phyloP scores from a whole-genome alignment of 345 rosid species.

The Camelina neglecta region DNA sequence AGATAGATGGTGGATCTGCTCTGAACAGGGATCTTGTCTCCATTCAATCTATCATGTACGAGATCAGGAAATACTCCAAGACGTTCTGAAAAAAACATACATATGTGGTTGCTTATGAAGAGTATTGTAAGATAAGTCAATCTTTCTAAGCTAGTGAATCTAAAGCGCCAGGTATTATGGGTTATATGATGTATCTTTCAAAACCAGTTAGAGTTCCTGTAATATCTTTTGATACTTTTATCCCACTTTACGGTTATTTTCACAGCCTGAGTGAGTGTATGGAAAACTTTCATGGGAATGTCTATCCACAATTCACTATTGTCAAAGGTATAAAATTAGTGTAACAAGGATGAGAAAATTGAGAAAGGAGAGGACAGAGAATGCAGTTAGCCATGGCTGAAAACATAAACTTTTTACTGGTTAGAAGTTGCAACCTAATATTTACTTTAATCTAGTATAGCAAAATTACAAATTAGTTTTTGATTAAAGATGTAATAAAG shows the following conservation, averaged over 20 bases:
- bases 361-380: not conserved
- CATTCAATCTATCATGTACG: conserved; percentile 94
- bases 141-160: conserved; percentile 19
- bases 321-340: not conserved
- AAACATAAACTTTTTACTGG: too few relatives aligned
- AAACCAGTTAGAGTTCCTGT: not conserved
- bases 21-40: conserved; percentile 93
- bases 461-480: too few relatives aligned
- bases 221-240: not conserved
- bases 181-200: conserved; percentile 16
- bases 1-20: conserved; percentile 71
- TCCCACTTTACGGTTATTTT: not conserved
- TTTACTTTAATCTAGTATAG: too few relatives aligned
- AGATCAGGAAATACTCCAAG: conserved; percentile 88
- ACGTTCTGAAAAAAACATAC: conserved; percentile 57
- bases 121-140: conserved; percentile 24
- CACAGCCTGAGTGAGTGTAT: not conserved
- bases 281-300: not conserved
- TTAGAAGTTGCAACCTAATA: too few relatives aligned
- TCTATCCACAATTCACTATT: conserved; percentile 9
- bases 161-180: conserved; percentile 11
- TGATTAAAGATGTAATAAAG: too few relatives aligned
- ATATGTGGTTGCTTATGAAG: conserved; percentile 9
- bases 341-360: not conserved
- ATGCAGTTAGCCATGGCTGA: not conserved